Evolutionary conservation across 441 rosid species (phyloP).

Genomic region (Theobroma grandiflorum): DNA sequence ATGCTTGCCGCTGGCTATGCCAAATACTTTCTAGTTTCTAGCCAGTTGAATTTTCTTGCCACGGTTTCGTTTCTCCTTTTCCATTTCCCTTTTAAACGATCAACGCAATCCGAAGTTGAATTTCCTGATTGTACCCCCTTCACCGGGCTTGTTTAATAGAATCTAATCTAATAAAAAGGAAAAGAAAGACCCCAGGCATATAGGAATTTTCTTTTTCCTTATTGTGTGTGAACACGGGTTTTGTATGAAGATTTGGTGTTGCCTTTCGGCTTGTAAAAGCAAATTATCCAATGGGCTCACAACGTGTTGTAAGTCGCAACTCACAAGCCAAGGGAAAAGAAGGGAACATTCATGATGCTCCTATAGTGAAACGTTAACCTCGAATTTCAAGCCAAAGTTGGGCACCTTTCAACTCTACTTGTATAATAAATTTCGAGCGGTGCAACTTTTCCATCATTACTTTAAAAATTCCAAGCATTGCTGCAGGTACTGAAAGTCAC

Average conservation of each 20-base stretch:
- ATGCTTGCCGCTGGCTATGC: constrained; percentile 2
- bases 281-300: neutral
- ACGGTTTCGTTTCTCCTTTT: neutral
- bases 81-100: neutral
- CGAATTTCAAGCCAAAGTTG: neutral
- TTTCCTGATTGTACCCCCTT: neutral
- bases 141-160: neutral
- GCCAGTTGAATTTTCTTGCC: neutral
- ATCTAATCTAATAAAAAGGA: neutral
- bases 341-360: neutral
- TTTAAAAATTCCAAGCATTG: no score
- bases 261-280: neutral
- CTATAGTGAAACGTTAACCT: neutral
- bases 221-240: neutral
- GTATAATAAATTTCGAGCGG: no score
- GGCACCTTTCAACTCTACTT: neutral
- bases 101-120: neutral
- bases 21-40: neutral
- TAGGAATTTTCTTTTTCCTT: neutral
- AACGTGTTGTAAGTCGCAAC: neutral
- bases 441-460: no score
- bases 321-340: no score
- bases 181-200: neutral
- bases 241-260: neutral
- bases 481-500: no score